These are phyloP conservation scores for Chlamydomonas incerta DNA, from an alignment of 139 green algal species.

Conservation along the genomic window DNA sequence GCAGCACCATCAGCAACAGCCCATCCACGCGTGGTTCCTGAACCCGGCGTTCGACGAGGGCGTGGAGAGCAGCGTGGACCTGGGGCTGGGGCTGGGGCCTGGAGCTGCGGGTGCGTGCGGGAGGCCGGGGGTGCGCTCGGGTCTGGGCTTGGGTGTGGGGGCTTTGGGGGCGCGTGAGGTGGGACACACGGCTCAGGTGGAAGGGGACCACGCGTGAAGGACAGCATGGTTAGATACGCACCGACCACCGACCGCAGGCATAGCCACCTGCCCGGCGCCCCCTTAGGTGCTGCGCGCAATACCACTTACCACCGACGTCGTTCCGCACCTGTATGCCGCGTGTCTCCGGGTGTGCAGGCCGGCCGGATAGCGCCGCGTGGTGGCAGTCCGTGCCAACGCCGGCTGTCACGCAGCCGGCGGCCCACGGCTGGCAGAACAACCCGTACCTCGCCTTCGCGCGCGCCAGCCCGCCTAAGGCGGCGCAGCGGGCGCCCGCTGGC, in stretches of 20 bases:
- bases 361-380: slow-evolving; percentile 19
- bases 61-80: not conserved
- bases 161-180: too few species aligned
- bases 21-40: slow-evolving; percentile 49
- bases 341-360: not conserved
- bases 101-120: not conserved
- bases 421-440: not conserved
- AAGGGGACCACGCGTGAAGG: too few species aligned
- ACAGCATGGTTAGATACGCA: too few species aligned
- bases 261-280: too few species aligned
- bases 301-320: too few species aligned
- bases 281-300: too few species aligned
- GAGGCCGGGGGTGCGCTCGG: too few species aligned
- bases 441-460: too few species aligned
- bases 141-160: not conserved
- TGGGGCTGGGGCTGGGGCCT: not conserved
- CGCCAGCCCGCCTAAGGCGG: too few species aligned
- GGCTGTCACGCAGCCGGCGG: not conserved
- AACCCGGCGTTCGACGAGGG: slow-evolving; percentile 42
- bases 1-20: not conserved
- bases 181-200: too few species aligned
- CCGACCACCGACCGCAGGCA: too few species aligned
- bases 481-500: not conserved
- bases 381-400: not conserved
- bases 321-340: not conserved